Percentiles rank a stretch among this genome's conserved stretches.
phyloP scores from a whole-genome alignment of 371 early-diverging fungal species.

The Rhizopus sp. region DNA sequence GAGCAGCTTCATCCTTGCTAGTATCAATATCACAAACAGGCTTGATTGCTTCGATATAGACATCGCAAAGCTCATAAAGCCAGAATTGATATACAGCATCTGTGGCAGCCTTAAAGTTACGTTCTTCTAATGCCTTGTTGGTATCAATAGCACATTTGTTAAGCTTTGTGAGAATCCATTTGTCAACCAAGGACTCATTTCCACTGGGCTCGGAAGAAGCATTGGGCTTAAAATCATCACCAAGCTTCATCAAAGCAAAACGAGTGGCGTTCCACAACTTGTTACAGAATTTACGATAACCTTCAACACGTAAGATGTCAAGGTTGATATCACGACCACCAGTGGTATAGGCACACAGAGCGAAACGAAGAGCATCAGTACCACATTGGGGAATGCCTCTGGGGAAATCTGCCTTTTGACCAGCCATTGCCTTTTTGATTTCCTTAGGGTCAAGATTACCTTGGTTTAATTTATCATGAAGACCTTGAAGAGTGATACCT shows the following conservation, averaged over 20 bases:
- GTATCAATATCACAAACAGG: conserved; percentile 77
- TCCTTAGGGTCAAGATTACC: conserved; percentile 97
- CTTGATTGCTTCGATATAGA: conserved; percentile 95
- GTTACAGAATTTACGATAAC: conserved; percentile 99
- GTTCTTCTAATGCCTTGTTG: conserved; percentile 76
- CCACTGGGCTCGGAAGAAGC: conserved; percentile 70
- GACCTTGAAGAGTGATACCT: conserved; percentile 80
- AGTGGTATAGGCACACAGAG: conserved; percentile 92
- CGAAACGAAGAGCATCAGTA: conserved; percentile 98
- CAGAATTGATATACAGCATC: conserved; percentile 92
- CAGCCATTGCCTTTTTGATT: conserved; percentile 83
- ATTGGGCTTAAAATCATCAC: conserved; percentile 76
- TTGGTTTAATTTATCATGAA: conserved; percentile 76
- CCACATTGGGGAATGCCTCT: conserved; percentile 99
- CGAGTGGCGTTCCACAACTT: conserved; percentile 99
- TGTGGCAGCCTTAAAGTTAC: conserved; percentile 97
- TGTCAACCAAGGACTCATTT: conserved; percentile 84
- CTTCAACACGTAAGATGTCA: conserved; percentile 96
- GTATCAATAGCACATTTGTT: conserved; percentile 80
- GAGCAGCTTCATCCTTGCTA: conserved; percentile 44
- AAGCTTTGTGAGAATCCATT: conserved; percentile 93
- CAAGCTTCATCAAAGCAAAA: conserved; percentile 93
- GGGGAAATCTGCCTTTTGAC: conserved; percentile 94
- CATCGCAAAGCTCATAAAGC: conserved; percentile 98
- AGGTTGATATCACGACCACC: conserved; percentile 96